phyloP scores from a whole-genome alignment of 805 yeast species.

The Barnettozyma siamensis region DNA sequence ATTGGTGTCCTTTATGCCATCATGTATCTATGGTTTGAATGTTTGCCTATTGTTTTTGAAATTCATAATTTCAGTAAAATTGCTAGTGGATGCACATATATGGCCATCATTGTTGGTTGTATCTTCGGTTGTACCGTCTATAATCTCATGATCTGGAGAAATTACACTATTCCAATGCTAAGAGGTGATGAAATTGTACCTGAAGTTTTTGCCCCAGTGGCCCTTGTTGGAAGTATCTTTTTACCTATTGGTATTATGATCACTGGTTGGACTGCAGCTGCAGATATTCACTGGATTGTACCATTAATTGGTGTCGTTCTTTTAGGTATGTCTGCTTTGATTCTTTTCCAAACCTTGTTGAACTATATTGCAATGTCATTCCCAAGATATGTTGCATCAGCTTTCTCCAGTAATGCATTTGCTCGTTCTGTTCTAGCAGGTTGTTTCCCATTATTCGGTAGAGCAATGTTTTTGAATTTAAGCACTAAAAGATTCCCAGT shows the following conservation, averaged over 20 bases:
- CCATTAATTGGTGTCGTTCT: constrained; percentile 40
- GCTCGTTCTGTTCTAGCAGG: constrained; percentile 62
- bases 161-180: constrained; percentile 25
- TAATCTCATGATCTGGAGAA: constrained; percentile 19
- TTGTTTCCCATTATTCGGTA: constrained; percentile 63
- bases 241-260: constrained; percentile 41
- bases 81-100: constrained; percentile 42
- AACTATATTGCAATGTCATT: constrained; percentile 58
- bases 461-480: constrained; percentile 56
- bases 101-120: constrained; percentile 43
- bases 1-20: constrained; percentile 47
- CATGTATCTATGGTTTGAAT: constrained; percentile 54
- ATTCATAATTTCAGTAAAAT: constrained; percentile 41
- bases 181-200: constrained; percentile 29
- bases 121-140: constrained; percentile 31
- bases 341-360: constrained; percentile 52
- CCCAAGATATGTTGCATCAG: constrained; percentile 53
- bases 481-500: constrained; percentile 44
- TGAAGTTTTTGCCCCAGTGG: constrained; percentile 37
- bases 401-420: constrained; percentile 63
- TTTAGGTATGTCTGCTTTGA: constrained; percentile 36
- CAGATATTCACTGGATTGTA: constrained; percentile 41
- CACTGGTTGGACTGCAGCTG: constrained; percentile 45
- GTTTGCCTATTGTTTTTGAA: constrained; percentile 53
- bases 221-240: constrained; percentile 35